Evolutionary conservation across 2,329 filamentous ascomycete species (phyloP).

Genomic region (Colletotrichum tabaci): DNA sequence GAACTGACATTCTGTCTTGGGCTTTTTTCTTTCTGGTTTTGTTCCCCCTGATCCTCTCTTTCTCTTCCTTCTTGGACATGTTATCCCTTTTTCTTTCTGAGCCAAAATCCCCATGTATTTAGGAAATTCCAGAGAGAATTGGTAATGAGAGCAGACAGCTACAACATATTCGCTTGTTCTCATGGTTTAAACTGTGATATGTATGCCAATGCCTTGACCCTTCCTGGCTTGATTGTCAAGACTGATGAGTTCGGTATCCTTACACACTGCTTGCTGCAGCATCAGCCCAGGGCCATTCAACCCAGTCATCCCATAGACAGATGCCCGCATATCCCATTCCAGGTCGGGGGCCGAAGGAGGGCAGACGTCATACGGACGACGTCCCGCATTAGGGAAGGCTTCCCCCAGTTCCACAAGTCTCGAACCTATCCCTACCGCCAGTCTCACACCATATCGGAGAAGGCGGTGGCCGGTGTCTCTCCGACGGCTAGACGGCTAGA

Average conservation of each 20-base stretch:
- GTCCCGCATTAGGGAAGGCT: neutral
- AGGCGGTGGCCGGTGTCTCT: too few relatives aligned
- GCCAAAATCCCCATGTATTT: constrained; percentile 24
- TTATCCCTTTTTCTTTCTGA: neutral
- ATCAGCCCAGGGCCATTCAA: neutral
- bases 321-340: neutral
- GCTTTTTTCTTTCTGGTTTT: constrained; percentile 6
- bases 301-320: too few relatives aligned
- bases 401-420: too few relatives aligned
- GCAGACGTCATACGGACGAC: neutral
- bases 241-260: too few relatives aligned
- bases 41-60: neutral
- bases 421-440: too few relatives aligned
- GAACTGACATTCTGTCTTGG: constrained; percentile 24
- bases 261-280: neutral
- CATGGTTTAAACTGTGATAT: too few relatives aligned
- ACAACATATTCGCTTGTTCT: constrained; percentile 13
- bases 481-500: too few relatives aligned
- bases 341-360: too few relatives aligned
- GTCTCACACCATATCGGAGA: too few relatives aligned
- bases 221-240: too few relatives aligned
- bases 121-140: constrained; percentile 2
- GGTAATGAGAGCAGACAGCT: constrained; percentile 39
- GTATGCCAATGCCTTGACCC: neutral
- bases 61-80: constrained; percentile 12